Evolutionary conservation across 1,284 basidiomycete species (phyloP).

Genomic region (Microbotryum lychnidis-dioicae): DNA sequence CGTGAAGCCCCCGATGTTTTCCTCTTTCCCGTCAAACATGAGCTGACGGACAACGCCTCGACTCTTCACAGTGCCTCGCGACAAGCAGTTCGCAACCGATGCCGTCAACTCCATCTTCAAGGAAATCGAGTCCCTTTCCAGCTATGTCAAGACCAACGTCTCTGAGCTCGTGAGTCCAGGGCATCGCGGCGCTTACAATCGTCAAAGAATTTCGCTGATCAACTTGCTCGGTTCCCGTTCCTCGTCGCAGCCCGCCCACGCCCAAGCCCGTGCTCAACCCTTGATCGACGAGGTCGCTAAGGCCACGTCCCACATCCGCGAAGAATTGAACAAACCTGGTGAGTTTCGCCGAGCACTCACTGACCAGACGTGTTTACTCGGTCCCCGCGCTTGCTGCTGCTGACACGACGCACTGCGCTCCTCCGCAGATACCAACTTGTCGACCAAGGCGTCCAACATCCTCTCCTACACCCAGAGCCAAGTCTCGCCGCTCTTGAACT

Average conservation of each 20-base stretch:
- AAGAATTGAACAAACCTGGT: constrained; percentile 17
- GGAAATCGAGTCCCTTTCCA: constrained; percentile 18
- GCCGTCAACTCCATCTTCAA: constrained; percentile 11
- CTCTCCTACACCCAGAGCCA: constrained; percentile 25
- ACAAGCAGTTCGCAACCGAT: constrained; percentile 15
- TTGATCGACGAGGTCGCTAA: constrained; percentile 15
- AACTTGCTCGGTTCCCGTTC: background rate
- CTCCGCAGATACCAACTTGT: constrained; percentile 14
- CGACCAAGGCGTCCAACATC: constrained; percentile 20
- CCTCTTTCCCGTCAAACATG: background rate
- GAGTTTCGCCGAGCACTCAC: background rate
- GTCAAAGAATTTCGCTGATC: background rate
- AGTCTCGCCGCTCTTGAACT: constrained; percentile 19
- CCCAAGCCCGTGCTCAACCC: constrained; percentile 19
- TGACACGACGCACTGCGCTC: background rate
- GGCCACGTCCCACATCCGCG: constrained; percentile 14
- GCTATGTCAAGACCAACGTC: constrained; percentile 9
- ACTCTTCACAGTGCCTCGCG: constrained; percentile 16
- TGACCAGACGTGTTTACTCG: too few species aligned
- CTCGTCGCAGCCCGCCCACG: constrained; percentile 16
- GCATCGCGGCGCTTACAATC: too few species aligned
- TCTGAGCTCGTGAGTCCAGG: constrained; percentile 19
- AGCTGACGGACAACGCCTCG: background rate
- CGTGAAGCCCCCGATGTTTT: background rate
- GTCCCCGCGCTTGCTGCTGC: background rate